Evolutionary conservation across 352 stramenopile genomes (phyloP).

Genomic region (Phytophthora aleatoria): DNA sequence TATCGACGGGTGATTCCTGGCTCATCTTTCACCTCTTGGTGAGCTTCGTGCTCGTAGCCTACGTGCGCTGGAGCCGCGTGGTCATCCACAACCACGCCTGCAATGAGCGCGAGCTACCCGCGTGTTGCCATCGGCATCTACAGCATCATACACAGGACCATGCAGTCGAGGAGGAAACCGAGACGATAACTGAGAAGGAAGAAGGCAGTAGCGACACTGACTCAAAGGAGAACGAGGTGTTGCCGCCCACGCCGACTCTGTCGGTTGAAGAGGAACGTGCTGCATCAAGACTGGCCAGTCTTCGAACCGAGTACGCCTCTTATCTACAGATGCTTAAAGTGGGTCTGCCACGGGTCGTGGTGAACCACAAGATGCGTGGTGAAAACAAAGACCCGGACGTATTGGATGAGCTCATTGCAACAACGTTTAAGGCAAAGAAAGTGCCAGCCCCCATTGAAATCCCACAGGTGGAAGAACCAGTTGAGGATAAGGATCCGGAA

Average conservation of each 20-base stretch:
- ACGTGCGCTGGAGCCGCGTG: slow-evolving; percentile 48
- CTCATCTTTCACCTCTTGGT: slow-evolving; percentile 44
- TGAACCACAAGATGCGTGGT: slow-evolving; percentile 74
- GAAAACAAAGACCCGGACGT: slow-evolving; percentile 62
- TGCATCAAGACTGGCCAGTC: slow-evolving; percentile 18
- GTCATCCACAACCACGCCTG: slow-evolving; percentile 34
- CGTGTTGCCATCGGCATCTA: slow-evolving; percentile 25
- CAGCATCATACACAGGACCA: slow-evolving; percentile 14
- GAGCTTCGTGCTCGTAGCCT: slow-evolving; percentile 49
- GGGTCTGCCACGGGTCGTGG: slow-evolving; percentile 59
- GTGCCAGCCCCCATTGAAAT: slow-evolving; percentile 42
- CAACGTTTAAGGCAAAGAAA: slow-evolving; percentile 35
- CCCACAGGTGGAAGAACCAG: slow-evolving; percentile 24
- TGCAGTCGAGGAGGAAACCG: slow-evolving; percentile 6
- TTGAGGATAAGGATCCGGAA: slow-evolving; percentile 41
- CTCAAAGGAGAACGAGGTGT: slow-evolving; percentile 22
- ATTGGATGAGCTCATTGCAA: slow-evolving; percentile 54
- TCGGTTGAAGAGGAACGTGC: slow-evolving; percentile 13
- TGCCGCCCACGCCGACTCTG: slow-evolving; percentile 4
- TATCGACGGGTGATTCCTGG: slow-evolving; percentile 26
- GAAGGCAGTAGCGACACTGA: neutral
- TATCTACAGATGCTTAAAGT: slow-evolving; percentile 89
- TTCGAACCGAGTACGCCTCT: slow-evolving; percentile 36
- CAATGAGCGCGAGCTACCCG: slow-evolving; percentile 19
- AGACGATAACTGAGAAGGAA: slow-evolving; percentile 5